These are phyloP conservation scores for Aspergillus hancockii DNA, from an alignment of 495 filamentous ascomycete species.

Conservation along the genomic window DNA sequence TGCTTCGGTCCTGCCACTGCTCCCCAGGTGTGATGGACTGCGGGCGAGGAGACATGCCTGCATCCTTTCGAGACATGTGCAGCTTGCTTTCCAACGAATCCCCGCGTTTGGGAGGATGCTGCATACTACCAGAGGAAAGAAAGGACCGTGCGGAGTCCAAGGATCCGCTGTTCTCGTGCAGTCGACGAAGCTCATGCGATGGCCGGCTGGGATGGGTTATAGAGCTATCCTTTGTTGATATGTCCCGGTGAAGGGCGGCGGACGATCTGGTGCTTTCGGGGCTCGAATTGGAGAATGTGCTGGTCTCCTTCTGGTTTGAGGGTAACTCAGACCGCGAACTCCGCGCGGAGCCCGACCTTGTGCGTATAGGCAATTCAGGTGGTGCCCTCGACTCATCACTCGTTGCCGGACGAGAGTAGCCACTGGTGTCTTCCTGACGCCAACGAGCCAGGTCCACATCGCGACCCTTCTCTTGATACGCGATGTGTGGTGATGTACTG, in stretches of 20 bases:
- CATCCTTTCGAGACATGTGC: slow-evolving; percentile 38
- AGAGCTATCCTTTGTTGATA: slow-evolving; percentile 22
- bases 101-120: slow-evolving; percentile 53
- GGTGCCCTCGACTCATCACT: slow-evolving; percentile 49
- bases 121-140: slow-evolving; percentile 25
- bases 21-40: slow-evolving; percentile 19
- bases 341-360: slow-evolving; percentile 59
- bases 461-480: slow-evolving; percentile 83
- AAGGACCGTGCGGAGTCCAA: slow-evolving; percentile 38
- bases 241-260: slow-evolving; percentile 29
- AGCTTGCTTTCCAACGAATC: slow-evolving; percentile 54
- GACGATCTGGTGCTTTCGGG: slow-evolving; percentile 35
- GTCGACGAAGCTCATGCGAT: slow-evolving; percentile 39
- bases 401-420: background rate
- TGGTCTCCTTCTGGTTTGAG: slow-evolving; percentile 28
- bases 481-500: slow-evolving; percentile 76
- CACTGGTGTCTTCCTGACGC: slow-evolving; percentile 39
- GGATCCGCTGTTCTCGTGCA: slow-evolving; percentile 39
- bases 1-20: slow-evolving; percentile 22
- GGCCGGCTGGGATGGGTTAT: slow-evolving; percentile 35
- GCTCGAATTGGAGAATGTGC: slow-evolving; percentile 38
- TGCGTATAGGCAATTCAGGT: slow-evolving; percentile 53
- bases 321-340: slow-evolving; percentile 62
- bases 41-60: slow-evolving; percentile 29
- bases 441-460: slow-evolving; percentile 41